phyloP scores from a whole-genome alignment of 2,329 filamentous ascomycete species.

The Fusarium sp. region DNA sequence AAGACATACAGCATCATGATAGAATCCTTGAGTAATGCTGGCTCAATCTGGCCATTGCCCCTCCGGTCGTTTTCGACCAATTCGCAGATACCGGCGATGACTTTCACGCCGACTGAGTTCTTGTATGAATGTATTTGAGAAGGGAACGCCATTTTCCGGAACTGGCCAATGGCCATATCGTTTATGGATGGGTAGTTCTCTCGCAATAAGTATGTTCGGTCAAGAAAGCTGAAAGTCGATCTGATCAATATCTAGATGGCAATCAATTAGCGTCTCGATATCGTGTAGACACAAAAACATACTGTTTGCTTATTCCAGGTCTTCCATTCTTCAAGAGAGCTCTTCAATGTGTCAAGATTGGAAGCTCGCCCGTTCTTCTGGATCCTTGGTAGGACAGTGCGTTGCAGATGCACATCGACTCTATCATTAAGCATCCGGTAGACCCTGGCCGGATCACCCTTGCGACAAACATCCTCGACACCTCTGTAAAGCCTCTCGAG shows the following conservation, averaged over 20 bases:
- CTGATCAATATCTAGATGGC: slow-evolving; percentile 75
- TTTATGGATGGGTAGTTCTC: slow-evolving; percentile 78
- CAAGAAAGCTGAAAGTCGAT: slow-evolving; percentile 93
- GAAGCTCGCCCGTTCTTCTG: slow-evolving; percentile 61
- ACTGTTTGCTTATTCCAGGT: slow-evolving; percentile 83
- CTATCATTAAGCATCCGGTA: slow-evolving; percentile 72
- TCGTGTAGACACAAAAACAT: slow-evolving; percentile 45
- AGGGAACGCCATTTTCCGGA: slow-evolving; percentile 69
- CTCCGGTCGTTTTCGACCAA: slow-evolving; percentile 79
- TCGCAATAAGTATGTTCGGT: slow-evolving; percentile 86
- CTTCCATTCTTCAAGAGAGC: slow-evolving; percentile 71
- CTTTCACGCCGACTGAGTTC: slow-evolving; percentile 45
- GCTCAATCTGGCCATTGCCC: slow-evolving; percentile 66
- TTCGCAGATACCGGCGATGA: slow-evolving; percentile 72
- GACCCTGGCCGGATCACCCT: slow-evolving; percentile 75
- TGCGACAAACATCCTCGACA: slow-evolving; percentile 90
- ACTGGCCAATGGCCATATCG: slow-evolving; percentile 81
- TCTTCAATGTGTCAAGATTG: slow-evolving; percentile 72
- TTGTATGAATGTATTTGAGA: slow-evolving; percentile 33
- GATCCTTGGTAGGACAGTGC: slow-evolving; percentile 66
- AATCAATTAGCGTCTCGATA: slow-evolving; percentile 15
- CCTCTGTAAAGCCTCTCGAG: slow-evolving; percentile 89
- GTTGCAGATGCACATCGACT: slow-evolving; percentile 75
- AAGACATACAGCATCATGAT: slow-evolving; percentile 89
- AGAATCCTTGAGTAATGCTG: slow-evolving; percentile 75